Evolutionary conservation across 345 rosid species (phyloP).

Genomic region (Ailanthus altissimus): DNA sequence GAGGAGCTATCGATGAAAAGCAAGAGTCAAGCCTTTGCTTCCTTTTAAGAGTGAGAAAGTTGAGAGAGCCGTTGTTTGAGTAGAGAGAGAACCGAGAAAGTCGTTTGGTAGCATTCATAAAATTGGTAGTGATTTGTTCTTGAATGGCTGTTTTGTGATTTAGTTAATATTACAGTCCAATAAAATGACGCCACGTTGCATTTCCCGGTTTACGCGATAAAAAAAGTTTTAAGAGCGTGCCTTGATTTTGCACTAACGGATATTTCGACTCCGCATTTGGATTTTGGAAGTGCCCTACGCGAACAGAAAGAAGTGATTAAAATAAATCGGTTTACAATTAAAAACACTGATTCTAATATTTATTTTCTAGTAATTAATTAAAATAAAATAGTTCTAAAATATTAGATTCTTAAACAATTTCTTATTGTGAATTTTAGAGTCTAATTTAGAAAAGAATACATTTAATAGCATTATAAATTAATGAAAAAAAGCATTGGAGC

Average conservation of each 20-base stretch:
- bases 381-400: no score
- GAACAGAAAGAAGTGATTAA: no score
- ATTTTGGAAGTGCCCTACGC: not conserved
- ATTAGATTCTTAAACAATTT: no score
- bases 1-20: not conserved
- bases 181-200: not conserved
- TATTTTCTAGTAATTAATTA: no score
- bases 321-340: no score
- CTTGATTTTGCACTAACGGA: no score
- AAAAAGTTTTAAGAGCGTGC: no score
- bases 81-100: not conserved
- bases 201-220: no score
- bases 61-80: not conserved
- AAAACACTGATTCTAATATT: no score
- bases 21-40: not conserved
- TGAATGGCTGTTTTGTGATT: not conserved
- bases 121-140: not conserved
- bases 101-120: not conserved
- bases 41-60: not conserved
- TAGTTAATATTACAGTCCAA: not conserved
- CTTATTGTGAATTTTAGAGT: no score
- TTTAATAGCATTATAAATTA: no score
- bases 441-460: no score
- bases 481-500: conserved; percentile 63
- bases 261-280: not conserved